Evolutionary conservation across 164 flowering plant species (phyloP).

Genomic region (Stephania yunnanensis): DNA sequence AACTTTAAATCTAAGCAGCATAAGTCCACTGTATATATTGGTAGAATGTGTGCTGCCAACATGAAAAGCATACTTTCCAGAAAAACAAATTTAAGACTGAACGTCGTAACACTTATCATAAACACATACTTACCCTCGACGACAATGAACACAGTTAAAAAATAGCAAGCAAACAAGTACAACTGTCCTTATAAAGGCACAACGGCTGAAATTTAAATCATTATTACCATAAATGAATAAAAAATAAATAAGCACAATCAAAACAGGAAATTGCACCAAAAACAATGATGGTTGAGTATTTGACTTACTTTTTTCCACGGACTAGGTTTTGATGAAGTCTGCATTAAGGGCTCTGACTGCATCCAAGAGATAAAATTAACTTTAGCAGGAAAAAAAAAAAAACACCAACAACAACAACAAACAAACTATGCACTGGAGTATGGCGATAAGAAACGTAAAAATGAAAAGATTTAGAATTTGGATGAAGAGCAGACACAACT

Average conservation of each 20-base stretch:
- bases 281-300: not conserved
- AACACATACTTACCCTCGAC: not conserved
- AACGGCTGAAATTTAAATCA: not conserved
- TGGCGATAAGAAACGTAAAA: not conserved
- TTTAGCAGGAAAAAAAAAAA: not conserved
- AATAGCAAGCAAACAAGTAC: not conserved
- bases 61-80: not conserved
- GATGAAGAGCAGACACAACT: not conserved
- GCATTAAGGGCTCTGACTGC: conserved; percentile 22
- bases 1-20: not conserved
- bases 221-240: no score
- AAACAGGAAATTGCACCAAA: not conserved
- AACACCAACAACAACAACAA: not conserved
- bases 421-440: not conserved
- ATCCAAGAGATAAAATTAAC: not conserved
- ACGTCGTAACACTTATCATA: not conserved
- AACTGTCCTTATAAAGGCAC: not conserved
- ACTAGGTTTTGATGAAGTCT: conserved; percentile 31
- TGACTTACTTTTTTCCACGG: conserved; percentile 36
- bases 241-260: no score
- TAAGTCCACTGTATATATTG: not conserved
- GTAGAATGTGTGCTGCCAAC: not conserved
- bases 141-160: not conserved
- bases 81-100: not conserved
- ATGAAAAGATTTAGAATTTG: not conserved